These are phyloP conservation scores for Coemansia brasiliensis DNA, from an alignment of 192 early-diverging fungal species.

Conservation along the genomic window DNA sequence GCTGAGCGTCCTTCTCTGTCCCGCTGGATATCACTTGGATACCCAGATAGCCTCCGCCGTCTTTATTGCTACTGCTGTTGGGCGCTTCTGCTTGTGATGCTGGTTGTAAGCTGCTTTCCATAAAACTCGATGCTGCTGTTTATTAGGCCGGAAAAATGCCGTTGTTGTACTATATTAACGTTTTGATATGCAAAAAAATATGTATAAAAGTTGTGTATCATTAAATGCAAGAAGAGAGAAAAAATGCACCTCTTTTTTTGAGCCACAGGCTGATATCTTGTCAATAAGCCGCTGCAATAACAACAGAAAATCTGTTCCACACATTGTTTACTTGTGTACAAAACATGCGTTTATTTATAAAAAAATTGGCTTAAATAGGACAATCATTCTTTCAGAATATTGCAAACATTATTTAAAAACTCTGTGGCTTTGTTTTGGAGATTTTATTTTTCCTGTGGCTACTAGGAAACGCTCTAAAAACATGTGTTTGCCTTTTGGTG, in stretches of 20 bases:
- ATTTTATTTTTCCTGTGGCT: background rate
- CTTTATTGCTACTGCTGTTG: too few species aligned
- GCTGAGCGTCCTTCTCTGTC: background rate
- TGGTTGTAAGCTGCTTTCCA: background rate
- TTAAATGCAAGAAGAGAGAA: background rate
- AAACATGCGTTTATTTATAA: too few species aligned
- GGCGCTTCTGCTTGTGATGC: background rate
- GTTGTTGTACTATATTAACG: background rate
- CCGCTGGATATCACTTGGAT: constrained; percentile 4
- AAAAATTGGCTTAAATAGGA: too few species aligned
- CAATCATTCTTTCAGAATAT: too few species aligned
- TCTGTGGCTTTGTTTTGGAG: background rate
- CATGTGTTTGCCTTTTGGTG: constrained; percentile 1
- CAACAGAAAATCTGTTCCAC: too few species aligned
- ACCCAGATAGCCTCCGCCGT: background rate
- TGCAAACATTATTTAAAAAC: too few species aligned
- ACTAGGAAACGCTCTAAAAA: background rate
- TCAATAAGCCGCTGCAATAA: too few species aligned
- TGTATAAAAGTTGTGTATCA: background rate
- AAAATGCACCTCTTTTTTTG: background rate
- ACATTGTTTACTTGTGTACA: too few species aligned
- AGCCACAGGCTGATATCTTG: too few species aligned
- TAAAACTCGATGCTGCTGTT: background rate
- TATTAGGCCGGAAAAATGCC: too few species aligned
- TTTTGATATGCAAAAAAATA: background rate